These are phyloP conservation scores for Paraphoma chrysanthemicola DNA, from an alignment of 2,329 filamentous ascomycete species.

Conservation along the genomic window DNA sequence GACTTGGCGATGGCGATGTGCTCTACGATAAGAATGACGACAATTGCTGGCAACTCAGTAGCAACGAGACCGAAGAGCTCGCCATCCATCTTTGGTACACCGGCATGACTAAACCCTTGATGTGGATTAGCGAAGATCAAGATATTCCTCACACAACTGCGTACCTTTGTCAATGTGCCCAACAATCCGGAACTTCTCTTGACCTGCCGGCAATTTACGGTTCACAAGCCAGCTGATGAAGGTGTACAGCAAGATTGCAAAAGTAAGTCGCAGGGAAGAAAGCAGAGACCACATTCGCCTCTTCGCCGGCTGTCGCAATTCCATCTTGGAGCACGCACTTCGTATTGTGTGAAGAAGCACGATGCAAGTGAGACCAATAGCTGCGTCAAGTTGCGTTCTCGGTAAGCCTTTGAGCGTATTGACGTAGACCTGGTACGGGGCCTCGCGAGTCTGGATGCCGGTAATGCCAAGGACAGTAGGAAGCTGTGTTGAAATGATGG, in stretches of 20 bases:
- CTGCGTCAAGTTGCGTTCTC: conserved; percentile 75
- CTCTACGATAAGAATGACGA: conserved; percentile 91
- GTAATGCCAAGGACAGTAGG: conserved; percentile 79
- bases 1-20: conserved; percentile 96
- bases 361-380: conserved; percentile 85
- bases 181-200: conserved; percentile 71
- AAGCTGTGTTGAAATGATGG: conserved; percentile 83
- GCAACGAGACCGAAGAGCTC: conserved; percentile 72
- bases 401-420: conserved; percentile 78
- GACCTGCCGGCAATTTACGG: conserved; percentile 49
- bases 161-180: conserved; percentile 75
- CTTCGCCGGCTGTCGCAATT: conserved; percentile 70
- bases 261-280: conserved; percentile 85
- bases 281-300: conserved; percentile 82
- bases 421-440: conserved; percentile 84
- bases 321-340: conserved; percentile 66
- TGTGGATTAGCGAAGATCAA: neutral
- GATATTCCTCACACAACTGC: neutral
- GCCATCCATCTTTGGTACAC: conserved; percentile 69
- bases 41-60: conserved; percentile 76
- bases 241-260: conserved; percentile 88
- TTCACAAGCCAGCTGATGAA: conserved; percentile 84
- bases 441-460: conserved; percentile 74
- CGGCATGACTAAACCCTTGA: conserved; percentile 77
- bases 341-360: conserved; percentile 71